Conservation (phyloP, 495 filamentous ascomycete genomes). For the Penicillium ochrochloron region DNA sequence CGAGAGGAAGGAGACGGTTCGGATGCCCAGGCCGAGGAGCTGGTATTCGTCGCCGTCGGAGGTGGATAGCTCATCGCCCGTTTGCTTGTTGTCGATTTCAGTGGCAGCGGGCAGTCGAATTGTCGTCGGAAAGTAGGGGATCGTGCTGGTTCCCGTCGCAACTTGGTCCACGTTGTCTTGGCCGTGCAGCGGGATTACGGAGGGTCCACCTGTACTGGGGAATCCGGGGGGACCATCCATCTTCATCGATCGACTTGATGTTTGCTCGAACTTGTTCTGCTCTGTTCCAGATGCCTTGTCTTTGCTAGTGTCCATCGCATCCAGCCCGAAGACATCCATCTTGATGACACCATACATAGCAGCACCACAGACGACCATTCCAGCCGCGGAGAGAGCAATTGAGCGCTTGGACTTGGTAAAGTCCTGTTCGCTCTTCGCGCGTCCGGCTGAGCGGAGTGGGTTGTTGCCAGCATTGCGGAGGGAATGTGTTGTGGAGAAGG, state of each 20-base stretch:
- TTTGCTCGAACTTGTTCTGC: conserved; percentile 13
- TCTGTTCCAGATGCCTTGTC: neutral
- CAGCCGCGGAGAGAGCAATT: conserved; percentile 41
- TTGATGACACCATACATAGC: conserved; percentile 48
- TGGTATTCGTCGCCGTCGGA: conserved; percentile 70
- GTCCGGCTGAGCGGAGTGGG: conserved; percentile 35
- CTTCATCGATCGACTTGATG: conserved; percentile 30
- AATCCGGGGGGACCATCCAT: conserved; percentile 49
- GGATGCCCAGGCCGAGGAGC: conserved; percentile 81
- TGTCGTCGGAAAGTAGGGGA: conserved; percentile 79
- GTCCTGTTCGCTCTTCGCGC: conserved; percentile 26
- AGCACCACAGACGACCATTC: conserved; percentile 40
- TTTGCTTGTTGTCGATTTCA: conserved; percentile 42
- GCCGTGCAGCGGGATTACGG: conserved; percentile 49
- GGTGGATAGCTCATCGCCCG: conserved; percentile 40
- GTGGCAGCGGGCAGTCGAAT: conserved; percentile 61
- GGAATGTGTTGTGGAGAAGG: conserved; percentile 34
- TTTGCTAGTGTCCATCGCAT: conserved; percentile 19
- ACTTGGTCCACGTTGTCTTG: conserved; percentile 70
- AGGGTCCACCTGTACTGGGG: conserved; percentile 37
- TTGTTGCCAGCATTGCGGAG: conserved; percentile 36
- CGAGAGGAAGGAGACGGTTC: conserved; percentile 86
- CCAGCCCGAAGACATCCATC: conserved; percentile 44
- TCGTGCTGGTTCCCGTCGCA: conserved; percentile 77
- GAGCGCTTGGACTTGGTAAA: conserved; percentile 37